Base-by-base conservation (phyloP, 2,329 filamentous ascomycete genomes). In the Fusarium burgessii region DNA sequence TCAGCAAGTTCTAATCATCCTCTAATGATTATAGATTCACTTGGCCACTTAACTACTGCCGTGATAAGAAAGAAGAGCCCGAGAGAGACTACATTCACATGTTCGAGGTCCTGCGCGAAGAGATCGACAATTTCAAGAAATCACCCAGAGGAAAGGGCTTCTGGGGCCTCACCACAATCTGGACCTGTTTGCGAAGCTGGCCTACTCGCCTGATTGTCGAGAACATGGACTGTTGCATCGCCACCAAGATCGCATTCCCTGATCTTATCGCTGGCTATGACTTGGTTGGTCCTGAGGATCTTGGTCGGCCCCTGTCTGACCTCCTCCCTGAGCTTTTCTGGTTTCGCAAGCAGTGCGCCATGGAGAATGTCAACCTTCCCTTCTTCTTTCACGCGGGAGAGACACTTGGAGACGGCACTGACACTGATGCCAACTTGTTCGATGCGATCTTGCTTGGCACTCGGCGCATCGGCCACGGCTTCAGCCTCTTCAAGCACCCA, bases 381-480 rank as follows among this genome's bases (percentile, higher is more conserved):
- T 97, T 98, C 84, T 97, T 97, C 84, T 97, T 98, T 84, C 95
- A 98, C 79, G 95, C 95, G 0, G 95, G 95, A 71, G 95, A 98
- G 81, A 93, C 90, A 36, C 88, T 97, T 1, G 94, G 93, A 27
- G 83, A 85, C 67, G 94, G 94, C 32, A 91, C 90, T 73, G 86
- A 85, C 23, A 91, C 92, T 0, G 95, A 98, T 76, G 76, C 82
- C 67, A 98, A 98, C 80, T 87, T 98, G 6, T 97, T 94, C 78
- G 95, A 98, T 78, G 94, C 94, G 1, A 87, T 98, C 17, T 83
- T 98, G 12, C 87, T 98, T 9, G 95, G 94, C 5, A 95, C 94
- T 1, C 86, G 95, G 57, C 89, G 96, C 64, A 97, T 99, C 67
- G 95, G 95, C 1, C 94, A 98, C 78, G 94, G 90, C 3, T 96